Base-by-base conservation (phyloP, 768 basidiomycete species). In the Collybia nuda region DNA sequence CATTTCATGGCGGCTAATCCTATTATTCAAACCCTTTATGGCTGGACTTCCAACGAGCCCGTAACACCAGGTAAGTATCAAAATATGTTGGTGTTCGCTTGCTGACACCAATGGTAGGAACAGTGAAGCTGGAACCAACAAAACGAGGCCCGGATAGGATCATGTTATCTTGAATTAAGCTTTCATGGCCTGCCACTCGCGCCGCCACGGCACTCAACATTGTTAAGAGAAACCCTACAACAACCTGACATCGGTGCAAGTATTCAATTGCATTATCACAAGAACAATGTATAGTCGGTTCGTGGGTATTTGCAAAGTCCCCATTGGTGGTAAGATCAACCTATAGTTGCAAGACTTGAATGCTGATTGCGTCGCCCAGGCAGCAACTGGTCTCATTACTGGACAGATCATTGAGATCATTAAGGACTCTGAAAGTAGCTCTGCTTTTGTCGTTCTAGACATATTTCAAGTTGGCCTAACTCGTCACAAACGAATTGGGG, bases 251-350 rank as follows among this genome's bases (percentile, higher is more conserved):
- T 26, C 48, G 29, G 11, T 59, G 60, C 44, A 48, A 46, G 32
- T 47, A 46, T 44, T 55, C 58, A 7, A 32, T 63, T 6, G 50
- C 58, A 17, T 12, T 44, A 35, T 55, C 57, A 19, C 32, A 55
- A 40, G 64, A 65, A 24, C 21, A 51, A 22, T 65, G 65, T 47
- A n/a, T 44, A 11, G 43, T 50, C 24, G 55, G 53, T 15, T 58
- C 54, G 4, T 67, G 62, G 64, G 57, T 65, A 8, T 58, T 64
- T 53, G 62, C 60, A 17, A 56, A 29, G 28, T 59, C 60, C 4
- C 55, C 57, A 11, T 43, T 57, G 17, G 29, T 29, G 24, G 55
- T 56, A 48, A 42, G 53, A 45, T 24, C 15, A 7, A 26, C 24
- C 24, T 7, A 26, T 26, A n/a, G n/a, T n/a, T n/a, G n/a, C n/a